Conservation (phyloP, 345 rosid genomes). For the Draba incana region DNA sequence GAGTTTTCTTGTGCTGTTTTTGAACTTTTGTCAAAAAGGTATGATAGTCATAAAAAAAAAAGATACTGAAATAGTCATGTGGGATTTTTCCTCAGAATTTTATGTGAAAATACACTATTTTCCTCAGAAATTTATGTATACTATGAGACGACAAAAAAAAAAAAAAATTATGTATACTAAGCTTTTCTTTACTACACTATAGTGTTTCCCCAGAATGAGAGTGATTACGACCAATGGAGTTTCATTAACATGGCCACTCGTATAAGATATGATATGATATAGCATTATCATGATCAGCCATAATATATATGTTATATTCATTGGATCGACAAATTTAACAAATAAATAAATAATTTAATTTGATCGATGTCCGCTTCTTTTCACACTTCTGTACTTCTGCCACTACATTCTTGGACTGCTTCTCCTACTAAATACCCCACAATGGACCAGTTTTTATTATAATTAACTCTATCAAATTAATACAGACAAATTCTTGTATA, state of each 20-base stretch:
- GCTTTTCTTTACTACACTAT: background rate
- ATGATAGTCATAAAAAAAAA: background rate
- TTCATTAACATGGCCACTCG: conserved; percentile 35
- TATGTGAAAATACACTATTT: no score
- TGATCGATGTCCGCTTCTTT: conserved; percentile 38
- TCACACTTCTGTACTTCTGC: conserved; percentile 41
- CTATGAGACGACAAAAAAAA: no score
- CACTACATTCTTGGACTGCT: conserved; percentile 45
- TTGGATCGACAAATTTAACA: conserved; percentile 41
- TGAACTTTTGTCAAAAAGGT: background rate
- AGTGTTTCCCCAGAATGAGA: background rate
- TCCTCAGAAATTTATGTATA: background rate
- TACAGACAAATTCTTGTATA: conserved; percentile 37
- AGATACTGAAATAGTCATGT: no score
- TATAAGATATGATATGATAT: conserved; percentile 9
- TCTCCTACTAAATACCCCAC: conserved; percentile 38
- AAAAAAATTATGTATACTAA: background rate
- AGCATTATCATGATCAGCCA: conserved; percentile 25
- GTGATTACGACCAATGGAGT: conserved; percentile 16
- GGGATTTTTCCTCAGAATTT: background rate
- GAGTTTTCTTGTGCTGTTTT: no score
- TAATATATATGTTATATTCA: conserved; percentile 35
- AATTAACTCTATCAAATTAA: background rate
- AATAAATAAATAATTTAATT: conserved; percentile 15
- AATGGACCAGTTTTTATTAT: conserved; percentile 28